Evolutionary conservation across 148 eudicot species (phyloP), one percentile per base, ranked within the genome.

Genomic region (Agrostemma githago): DNA sequence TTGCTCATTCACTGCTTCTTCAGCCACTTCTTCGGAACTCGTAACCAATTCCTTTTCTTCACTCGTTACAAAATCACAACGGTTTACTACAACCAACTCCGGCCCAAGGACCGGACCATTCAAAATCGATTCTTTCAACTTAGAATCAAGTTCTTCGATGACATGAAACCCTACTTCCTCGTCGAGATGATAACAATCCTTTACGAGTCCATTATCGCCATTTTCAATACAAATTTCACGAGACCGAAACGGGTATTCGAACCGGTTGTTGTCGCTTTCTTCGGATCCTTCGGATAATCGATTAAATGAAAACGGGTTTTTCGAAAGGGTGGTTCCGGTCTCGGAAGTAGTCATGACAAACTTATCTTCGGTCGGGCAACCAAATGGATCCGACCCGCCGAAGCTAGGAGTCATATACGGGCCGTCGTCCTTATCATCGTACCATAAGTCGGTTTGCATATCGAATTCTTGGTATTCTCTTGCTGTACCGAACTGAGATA

Each of bases 401-500:
- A 89, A 85, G 76, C 79, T 73, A 70, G 90, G 85, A 72, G 93
- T 87, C 87, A 86, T 77, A 66, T 72, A 73, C 38, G 81, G 88
- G 42, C 89, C 97, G 20, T 90, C 94, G 11, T 92, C 97, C 80
- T 89, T 92, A 69, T 92, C 97, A 76, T 82, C 88, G 68, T 92
- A 89, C 97, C 97, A 85, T 54, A 84, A 76, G 79, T 90, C 94
- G 74, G 92, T 89, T 79, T 90, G 90, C 92, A 95, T 85, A 75
- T 95, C 97, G 71, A 92, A 90, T 26, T 92, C 99, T 57, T 83
- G 90, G 86, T 95, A 95, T 62, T 92, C 97, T 77, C 97, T 83
- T 26, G 99, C 99, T 5, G 99, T 95, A 16, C 96, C 99, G 74
- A 95, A 95, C 77, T 95, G 94, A 74, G 99, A 92, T 84, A 95